Conservation (phyloP, 2,329 filamentous ascomycete species). For the Sclerotinia sclerotiorum region DNA sequence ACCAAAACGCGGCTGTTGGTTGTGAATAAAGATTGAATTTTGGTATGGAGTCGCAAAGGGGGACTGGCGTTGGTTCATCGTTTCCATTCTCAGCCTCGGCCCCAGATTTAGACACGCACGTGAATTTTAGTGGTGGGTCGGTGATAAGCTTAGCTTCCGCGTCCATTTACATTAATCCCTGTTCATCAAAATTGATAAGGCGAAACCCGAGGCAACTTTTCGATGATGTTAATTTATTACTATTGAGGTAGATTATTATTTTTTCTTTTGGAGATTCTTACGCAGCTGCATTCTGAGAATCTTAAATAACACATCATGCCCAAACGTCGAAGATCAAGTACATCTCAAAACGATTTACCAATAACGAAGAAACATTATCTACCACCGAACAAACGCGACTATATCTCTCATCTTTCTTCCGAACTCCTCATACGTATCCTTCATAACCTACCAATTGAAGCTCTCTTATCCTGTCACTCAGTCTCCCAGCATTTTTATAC, state of each 20-base stretch:
- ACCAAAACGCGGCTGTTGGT: conserved; percentile 3
- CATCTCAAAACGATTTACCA: not conserved
- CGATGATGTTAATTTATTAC: not conserved
- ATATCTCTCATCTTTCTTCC: conserved; percentile 74
- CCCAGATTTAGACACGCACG: conserved; percentile 17
- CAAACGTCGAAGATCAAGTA: conserved; percentile 35
- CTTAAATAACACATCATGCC: conserved; percentile 6
- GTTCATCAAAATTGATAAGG: conserved; percentile 13
- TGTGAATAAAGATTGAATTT: conserved; percentile 4
- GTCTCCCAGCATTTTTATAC: conserved; percentile 74
- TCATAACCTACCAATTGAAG: conserved; percentile 67
- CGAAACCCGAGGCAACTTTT: conserved; percentile 8
- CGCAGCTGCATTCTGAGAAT: not conserved
- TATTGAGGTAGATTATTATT: not conserved
- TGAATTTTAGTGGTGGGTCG: conserved; percentile 15
- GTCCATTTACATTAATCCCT: conserved; percentile 9
- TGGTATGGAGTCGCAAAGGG: conserved; percentile 14
- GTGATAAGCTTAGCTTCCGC: conserved; percentile 18
- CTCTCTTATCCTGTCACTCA: conserved; percentile 61
- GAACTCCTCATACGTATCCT: conserved; percentile 85
- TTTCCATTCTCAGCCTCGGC: conserved; percentile 23
- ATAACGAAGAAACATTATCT: conserved; percentile 30
- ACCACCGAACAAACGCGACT: conserved; percentile 48
- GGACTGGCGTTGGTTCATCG: not conserved
- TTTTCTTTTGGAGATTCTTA: not conserved